Conservation (phyloP, 2,329 filamentous ascomycete species). For the Xylaria sp. region DNA sequence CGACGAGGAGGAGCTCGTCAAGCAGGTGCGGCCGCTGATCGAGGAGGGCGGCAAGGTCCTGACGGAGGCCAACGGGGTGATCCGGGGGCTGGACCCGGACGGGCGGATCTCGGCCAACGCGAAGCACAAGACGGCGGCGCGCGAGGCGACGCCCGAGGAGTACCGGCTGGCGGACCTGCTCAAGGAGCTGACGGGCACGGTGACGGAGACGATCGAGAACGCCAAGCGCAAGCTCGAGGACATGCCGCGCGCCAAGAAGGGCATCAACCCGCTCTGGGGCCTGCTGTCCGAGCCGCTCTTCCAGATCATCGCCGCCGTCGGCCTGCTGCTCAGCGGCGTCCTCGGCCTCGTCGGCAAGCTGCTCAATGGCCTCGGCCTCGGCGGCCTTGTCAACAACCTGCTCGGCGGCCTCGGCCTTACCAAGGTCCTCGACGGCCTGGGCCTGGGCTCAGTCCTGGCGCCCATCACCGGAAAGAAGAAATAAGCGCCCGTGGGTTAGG, state of each 20-base stretch:
- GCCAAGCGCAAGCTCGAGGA: constrained; percentile 86
- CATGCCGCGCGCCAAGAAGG: constrained; percentile 94
- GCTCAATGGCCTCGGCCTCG: constrained; percentile 79
- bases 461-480: constrained; percentile 50
- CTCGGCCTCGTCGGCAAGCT: constrained; percentile 81
- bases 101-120: constrained; percentile 83
- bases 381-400: constrained; percentile 77
- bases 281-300: constrained; percentile 82
- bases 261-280: constrained; percentile 87
- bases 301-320: constrained; percentile 90
- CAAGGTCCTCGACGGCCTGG: constrained; percentile 74
- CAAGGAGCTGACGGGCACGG: constrained; percentile 81
- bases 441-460: constrained; percentile 55
- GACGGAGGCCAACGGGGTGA: constrained; percentile 81
- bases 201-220: constrained; percentile 82
- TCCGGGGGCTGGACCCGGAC: constrained; percentile 87
- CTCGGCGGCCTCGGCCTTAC: constrained; percentile 77
- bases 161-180: constrained; percentile 81
- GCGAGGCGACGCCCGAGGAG: constrained; percentile 81
- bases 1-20: constrained; percentile 86
- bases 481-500: constrained; percentile 11
- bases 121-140: constrained; percentile 75
- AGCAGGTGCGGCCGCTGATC: constrained; percentile 83
- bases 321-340: constrained; percentile 79
- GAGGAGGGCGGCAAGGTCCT: constrained; percentile 83